Evolutionary conservation across 1,284 basidiomycete genomes (phyloP).

Genomic region (Cryptococcus wingfieldii): DNA sequence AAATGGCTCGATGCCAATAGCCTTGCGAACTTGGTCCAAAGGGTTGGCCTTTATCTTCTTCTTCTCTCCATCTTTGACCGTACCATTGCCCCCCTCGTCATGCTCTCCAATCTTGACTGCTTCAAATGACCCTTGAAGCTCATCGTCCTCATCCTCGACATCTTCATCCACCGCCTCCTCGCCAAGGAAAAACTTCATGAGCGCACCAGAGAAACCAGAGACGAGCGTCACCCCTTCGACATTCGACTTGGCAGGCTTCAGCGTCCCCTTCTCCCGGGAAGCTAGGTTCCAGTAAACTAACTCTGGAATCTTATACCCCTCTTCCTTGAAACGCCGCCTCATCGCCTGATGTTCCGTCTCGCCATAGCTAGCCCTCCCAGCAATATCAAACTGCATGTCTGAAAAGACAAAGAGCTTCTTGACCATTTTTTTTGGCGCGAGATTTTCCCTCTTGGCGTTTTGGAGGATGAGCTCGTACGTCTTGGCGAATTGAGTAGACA

Average conservation of each 20-base stretch:
- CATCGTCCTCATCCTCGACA: constrained; percentile 28
- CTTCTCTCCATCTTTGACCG: constrained; percentile 42
- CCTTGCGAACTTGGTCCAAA: constrained; percentile 57
- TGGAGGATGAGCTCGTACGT: constrained; percentile 52
- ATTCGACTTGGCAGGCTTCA: constrained; percentile 55
- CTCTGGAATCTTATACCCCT: constrained; percentile 65
- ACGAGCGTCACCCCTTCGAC: constrained; percentile 61
- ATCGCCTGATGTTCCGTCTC: constrained; percentile 62
- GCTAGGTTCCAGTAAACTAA: constrained; percentile 49
- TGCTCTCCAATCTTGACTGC: constrained; percentile 25
- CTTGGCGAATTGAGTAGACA: constrained; percentile 57
- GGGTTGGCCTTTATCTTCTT: constrained; percentile 52
- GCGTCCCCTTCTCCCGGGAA: constrained; percentile 14
- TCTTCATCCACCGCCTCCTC: constrained; percentile 51
- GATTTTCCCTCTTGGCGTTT: constrained; percentile 55
- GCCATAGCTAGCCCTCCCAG: constrained; percentile 47
- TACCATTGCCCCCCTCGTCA: constrained; percentile 32
- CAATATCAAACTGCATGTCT: constrained; percentile 69
- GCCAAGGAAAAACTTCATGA: constrained; percentile 66
- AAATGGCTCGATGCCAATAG: constrained; percentile 54
- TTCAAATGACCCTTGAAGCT: constrained; percentile 22
- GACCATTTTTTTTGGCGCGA: constrained; percentile 66
- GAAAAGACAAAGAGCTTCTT: constrained; percentile 68
- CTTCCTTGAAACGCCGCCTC: constrained; percentile 53
- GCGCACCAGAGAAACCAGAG: constrained; percentile 62